Base-by-base conservation (phyloP, 2,329 filamentous ascomycete species). In the Dactylonectria macrodidyma region DNA sequence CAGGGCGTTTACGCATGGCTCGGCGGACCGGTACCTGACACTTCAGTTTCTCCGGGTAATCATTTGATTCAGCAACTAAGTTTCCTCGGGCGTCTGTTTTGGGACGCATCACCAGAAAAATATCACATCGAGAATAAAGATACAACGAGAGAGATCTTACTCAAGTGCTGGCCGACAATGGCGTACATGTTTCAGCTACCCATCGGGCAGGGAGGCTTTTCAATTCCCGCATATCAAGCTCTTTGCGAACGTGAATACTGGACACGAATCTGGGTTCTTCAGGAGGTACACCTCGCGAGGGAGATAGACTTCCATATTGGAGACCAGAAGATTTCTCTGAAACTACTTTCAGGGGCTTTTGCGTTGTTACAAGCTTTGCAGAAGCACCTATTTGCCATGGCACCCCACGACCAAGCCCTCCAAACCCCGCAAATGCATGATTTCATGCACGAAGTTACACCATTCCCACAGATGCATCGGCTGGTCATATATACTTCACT, bases 401-500 rank as follows among this genome's bases (percentile, higher is more conserved):
- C 10, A 7, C 19, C 11, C 8, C 6, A 16, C 36, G 36, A 57
- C 3, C 19, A 46, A 24, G 12, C 4, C 22, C 24, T 22, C 3
- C 10, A 44, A 8, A 46, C 12, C 14, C 19, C 19, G 10, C 5
- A 12, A 12, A 24, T 48, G 8, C 19, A 48, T 24, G 9, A 9
- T 57, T 57, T 57, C 22, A 46, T 44, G 36, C 10, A 16, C 7
- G 22, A 57, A 10, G 22, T 26, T 4, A n/a, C 22, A 5, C 54
- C 54, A 12, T 57, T 57, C 16, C 36, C 54, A 44, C 54, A 57
- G 36, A 57, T 57, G 54, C 54, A 57, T 30, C 54, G 54, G 5
- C 36, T 57, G 5, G 54, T 57, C 36, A 30, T 57, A 4, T 57
- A 33, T 19, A 24, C 54, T 3, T 38, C 54, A 24, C 54, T 57